These are phyloP conservation scores for Zoysia pacifica DNA, from an alignment of 176 grass and related monocot species.

Conservation along the genomic window DNA sequence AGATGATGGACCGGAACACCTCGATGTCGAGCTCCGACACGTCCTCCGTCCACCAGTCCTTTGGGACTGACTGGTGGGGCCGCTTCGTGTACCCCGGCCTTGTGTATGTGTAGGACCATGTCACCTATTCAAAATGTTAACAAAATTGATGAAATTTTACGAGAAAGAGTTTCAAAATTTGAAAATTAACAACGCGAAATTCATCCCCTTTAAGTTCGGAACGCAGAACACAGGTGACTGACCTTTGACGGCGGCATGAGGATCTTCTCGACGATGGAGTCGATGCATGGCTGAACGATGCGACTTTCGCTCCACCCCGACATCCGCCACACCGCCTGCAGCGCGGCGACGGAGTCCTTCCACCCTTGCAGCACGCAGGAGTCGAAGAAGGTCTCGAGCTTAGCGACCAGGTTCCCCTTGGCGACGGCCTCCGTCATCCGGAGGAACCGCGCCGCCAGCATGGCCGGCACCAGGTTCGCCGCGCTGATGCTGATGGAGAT, in stretches of 20 bases:
- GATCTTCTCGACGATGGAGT: slow-evolving; percentile 89
- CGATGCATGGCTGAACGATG: slow-evolving; percentile 78
- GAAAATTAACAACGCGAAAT: too few species aligned
- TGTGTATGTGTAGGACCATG: slow-evolving; percentile 90
- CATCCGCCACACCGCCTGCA: slow-evolving; percentile 62
- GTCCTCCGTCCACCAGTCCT: slow-evolving; percentile 99
- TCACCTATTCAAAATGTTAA: slow-evolving; percentile 43
- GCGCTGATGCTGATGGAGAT: slow-evolving; percentile 86
- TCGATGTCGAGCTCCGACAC: slow-evolving; percentile 89
- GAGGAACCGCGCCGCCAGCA: slow-evolving; percentile 75
- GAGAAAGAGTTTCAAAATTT: too few species aligned
- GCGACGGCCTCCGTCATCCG: slow-evolving; percentile 79
- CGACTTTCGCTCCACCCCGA: slow-evolving; percentile 87
- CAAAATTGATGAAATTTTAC: too few species aligned
- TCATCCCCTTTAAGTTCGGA: too few species aligned
- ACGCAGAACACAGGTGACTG: neutral
- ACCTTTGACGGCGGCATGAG: slow-evolving; percentile 64
- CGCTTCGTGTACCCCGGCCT: slow-evolving; percentile 66
- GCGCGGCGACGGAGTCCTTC: slow-evolving; percentile 66
- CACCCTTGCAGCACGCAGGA: slow-evolving; percentile 80
- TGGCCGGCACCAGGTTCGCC: slow-evolving; percentile 58
- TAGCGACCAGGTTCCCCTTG: slow-evolving; percentile 78
- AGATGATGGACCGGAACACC: slow-evolving; percentile 76
- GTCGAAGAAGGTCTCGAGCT: slow-evolving; percentile 79
- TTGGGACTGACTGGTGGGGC: slow-evolving; percentile 61